A percentile compares a stretch with the other conserved stretches of the same genome.
Conservation (phyloP, 1,284 basidiomycete genomes). For the Ganoderma multipileum region DNA sequence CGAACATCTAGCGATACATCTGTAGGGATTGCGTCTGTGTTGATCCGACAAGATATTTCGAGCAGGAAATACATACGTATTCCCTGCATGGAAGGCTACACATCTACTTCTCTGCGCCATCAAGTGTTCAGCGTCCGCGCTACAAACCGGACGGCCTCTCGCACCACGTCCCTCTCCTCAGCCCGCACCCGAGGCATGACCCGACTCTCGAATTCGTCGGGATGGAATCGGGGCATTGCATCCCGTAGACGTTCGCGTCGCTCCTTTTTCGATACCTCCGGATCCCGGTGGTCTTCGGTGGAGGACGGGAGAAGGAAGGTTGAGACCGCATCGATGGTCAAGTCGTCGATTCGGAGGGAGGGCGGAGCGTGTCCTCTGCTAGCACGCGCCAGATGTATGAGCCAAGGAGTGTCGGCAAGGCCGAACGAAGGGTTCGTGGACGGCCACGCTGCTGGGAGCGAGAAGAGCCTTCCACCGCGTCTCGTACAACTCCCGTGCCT, state of each 20-base stretch:
- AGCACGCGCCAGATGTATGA: slow-evolving; percentile 44
- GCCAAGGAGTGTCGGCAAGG: slow-evolving; percentile 84
- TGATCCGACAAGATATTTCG: background rate
- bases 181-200: slow-evolving; percentile 63
- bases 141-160: slow-evolving; percentile 80
- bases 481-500: too few species aligned
- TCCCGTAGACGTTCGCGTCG: slow-evolving; percentile 73
- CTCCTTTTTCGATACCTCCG: slow-evolving; percentile 38
- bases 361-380: slow-evolving; percentile 28
- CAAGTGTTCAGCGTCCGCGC: slow-evolving; percentile 35
- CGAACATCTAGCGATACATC: background rate
- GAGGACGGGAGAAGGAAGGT: slow-evolving; percentile 60
- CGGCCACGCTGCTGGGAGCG: too few species aligned
- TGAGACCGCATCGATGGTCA: slow-evolving; percentile 65
- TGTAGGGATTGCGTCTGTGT: background rate
- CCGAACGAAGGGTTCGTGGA: too few species aligned
- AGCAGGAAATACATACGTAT: background rate
- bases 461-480: too few species aligned
- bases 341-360: slow-evolving; percentile 47
- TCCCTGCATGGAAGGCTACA: background rate
- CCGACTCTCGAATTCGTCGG: slow-evolving; percentile 85
- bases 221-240: slow-evolving; percentile 81
- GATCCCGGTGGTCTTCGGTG: slow-evolving; percentile 1
- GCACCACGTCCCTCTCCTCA: slow-evolving; percentile 74
- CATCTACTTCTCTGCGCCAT: slow-evolving; percentile 30